A percentile compares a stretch with the other conserved stretches of the same genome.
Conservation (phyloP, 2,329 filamentous ascomycete species). For the Epichloe elymi region DNA sequence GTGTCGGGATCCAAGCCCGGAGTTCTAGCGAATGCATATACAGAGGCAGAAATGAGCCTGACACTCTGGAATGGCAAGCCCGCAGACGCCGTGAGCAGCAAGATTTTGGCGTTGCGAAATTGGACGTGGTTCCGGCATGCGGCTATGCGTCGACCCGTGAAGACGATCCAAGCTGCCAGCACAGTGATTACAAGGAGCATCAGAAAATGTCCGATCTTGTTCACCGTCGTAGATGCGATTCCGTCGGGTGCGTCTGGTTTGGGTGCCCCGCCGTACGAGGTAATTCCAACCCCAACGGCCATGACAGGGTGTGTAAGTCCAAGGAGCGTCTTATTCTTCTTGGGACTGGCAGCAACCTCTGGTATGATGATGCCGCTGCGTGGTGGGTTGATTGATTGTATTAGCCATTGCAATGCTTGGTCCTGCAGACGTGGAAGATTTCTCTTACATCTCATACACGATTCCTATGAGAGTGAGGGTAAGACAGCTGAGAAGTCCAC, state of each 20-base stretch:
- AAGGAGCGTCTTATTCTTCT: neutral
- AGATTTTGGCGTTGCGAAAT: neutral
- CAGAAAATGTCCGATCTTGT: neutral
- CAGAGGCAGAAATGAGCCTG: neutral
- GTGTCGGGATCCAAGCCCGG: neutral
- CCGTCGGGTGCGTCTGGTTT: neutral
- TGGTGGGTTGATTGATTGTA: neutral
- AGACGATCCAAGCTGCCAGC: neutral
- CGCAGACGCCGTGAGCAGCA: neutral
- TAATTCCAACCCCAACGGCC: neutral
- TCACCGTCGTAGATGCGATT: neutral
- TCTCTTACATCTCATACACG: neutral
- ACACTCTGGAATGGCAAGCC: neutral
- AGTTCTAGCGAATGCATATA: neutral
- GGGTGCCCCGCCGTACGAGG: neutral
- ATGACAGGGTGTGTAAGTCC: neutral
- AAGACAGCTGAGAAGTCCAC: neutral
- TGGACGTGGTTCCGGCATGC: neutral
- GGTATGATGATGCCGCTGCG: neutral
- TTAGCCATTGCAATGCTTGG: too few species aligned
- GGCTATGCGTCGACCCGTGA: neutral
- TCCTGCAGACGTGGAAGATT: too few species aligned
- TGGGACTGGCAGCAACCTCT: neutral
- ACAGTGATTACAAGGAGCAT: neutral
- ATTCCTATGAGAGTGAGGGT: neutral